Conservation (phyloP, 495 filamentous ascomycete genomes). For the Mytilinidion resinicola region DNA sequence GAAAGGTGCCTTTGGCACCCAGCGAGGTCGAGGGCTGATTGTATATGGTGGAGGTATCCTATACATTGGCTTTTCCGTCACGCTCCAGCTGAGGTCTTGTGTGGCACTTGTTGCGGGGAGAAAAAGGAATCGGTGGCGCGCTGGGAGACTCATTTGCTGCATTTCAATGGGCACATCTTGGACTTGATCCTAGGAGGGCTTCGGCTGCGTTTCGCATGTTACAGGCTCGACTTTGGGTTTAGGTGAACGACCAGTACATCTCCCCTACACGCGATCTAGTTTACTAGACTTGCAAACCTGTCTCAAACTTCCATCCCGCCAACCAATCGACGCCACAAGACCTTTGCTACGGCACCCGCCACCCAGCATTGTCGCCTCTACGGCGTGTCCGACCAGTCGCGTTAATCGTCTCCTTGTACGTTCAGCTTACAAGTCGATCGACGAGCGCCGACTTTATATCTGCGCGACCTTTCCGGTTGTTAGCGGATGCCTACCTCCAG, state of each 20-base stretch:
- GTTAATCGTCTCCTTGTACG: conserved; percentile 34
- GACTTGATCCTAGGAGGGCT: background rate
- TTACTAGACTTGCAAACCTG: conserved; percentile 15
- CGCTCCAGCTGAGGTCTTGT: conserved; percentile 22
- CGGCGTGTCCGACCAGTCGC: conserved; percentile 34
- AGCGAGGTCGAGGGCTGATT: conserved; percentile 22
- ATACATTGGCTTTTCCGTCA: conserved; percentile 7
- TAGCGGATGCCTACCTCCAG: conserved; percentile 9
- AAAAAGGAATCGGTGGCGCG: no score
- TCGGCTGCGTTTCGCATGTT: background rate
- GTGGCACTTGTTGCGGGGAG: no score
- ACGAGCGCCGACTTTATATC: conserved; percentile 31
- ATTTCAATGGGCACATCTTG: background rate
- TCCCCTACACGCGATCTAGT: conserved; percentile 27
- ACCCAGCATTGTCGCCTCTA: conserved; percentile 22
- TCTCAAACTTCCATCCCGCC: conserved; percentile 28
- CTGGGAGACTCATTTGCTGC: no score
- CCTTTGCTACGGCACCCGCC: conserved; percentile 24
- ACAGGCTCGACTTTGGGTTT: no score
- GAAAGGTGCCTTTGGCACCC: conserved; percentile 26
- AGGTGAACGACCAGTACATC: conserved; percentile 31
- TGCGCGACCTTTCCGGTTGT: conserved; percentile 7
- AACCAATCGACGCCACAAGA: conserved; percentile 18
- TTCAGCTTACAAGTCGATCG: conserved; percentile 27
- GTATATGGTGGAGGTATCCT: no score